A percentile compares a stretch with the other conserved stretches of the same genome.
Conservation (phyloP, 352 stramenopile species). For the Phytophthora multivora region DNA sequence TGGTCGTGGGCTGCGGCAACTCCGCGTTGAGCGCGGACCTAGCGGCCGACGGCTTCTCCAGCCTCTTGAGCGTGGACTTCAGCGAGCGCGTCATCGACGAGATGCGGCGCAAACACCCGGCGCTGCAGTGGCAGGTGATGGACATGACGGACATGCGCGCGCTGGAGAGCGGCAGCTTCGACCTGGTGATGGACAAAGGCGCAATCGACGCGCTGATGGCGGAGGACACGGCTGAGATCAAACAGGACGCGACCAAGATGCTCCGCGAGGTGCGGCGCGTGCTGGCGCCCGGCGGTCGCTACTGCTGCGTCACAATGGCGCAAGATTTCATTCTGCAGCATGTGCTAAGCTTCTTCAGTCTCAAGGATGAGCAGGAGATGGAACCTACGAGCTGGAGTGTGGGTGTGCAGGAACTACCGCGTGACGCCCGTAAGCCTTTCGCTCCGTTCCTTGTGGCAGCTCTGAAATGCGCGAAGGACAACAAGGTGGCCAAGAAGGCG, state of each 20-base stretch:
- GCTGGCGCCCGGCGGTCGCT: slow-evolving; percentile 57
- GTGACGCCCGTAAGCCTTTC: slow-evolving; percentile 51
- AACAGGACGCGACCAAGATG: slow-evolving; percentile 60
- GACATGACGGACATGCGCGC: slow-evolving; percentile 75
- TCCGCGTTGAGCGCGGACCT: slow-evolving; percentile 71
- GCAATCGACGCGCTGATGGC: slow-evolving; percentile 80
- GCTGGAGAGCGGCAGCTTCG: slow-evolving; percentile 53
- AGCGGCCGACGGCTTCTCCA: slow-evolving; percentile 55
- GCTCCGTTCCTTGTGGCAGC: slow-evolving; percentile 54
- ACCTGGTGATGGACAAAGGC: slow-evolving; percentile 83
- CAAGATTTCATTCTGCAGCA: slow-evolving; percentile 78
- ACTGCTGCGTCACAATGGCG: slow-evolving; percentile 83
- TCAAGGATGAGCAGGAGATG: neutral
- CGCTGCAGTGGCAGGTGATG: slow-evolving; percentile 73
- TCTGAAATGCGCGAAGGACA: slow-evolving; percentile 40
- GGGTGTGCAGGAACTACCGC: slow-evolving; percentile 47
- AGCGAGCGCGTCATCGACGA: slow-evolving; percentile 75
- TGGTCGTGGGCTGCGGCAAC: slow-evolving; percentile 85
- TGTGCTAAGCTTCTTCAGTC: slow-evolving; percentile 57
- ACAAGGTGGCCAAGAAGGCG: slow-evolving; percentile 30
- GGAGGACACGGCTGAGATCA: slow-evolving; percentile 46
- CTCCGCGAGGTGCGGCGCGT: slow-evolving; percentile 69
- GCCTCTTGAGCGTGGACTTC: slow-evolving; percentile 78
- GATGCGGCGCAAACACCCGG: slow-evolving; percentile 68
- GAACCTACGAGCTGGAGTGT: slow-evolving; percentile 31